phyloP scores from a whole-genome alignment of 1,284 basidiomycete species.

The Vanrija sp. region DNA sequence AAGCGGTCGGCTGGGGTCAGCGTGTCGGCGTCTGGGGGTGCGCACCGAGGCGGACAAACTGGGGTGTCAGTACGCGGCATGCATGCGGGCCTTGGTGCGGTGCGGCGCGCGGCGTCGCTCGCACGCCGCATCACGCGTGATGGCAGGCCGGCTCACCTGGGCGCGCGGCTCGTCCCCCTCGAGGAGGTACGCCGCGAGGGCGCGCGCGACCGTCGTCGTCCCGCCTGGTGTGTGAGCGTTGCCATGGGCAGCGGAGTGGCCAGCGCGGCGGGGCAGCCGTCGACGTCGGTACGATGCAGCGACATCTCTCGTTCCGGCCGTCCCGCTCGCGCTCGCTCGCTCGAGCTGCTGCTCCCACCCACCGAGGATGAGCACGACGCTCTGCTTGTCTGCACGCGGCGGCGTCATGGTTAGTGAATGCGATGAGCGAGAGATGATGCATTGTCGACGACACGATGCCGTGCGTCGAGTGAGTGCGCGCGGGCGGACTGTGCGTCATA shows the following conservation, averaged over 20 bases:
- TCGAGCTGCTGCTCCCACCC: background rate
- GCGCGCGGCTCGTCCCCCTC: constrained; percentile 14
- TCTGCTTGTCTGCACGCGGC: constrained; percentile 1
- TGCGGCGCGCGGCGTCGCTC: too few relatives aligned
- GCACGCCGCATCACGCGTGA: too few relatives aligned
- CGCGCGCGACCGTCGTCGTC: constrained; percentile 35
- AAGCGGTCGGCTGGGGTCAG: constrained; percentile 66
- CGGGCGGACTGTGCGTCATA: too few relatives aligned
- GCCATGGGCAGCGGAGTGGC: constrained; percentile 5
- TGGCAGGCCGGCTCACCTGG: constrained; percentile 6
- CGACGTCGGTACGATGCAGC: too few relatives aligned
- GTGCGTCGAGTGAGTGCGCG: too few relatives aligned
- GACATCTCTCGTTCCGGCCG: too few relatives aligned
- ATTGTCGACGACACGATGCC: too few relatives aligned
- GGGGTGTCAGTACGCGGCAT: constrained; percentile 45
- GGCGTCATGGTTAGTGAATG: background rate
- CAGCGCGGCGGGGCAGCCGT: background rate
- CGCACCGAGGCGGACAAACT: constrained; percentile 65
- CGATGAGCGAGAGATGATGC: too few relatives aligned
- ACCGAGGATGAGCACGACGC: constrained; percentile 70
- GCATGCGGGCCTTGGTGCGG: too few relatives aligned
- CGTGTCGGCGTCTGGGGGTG: constrained; percentile 2
- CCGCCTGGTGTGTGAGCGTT: constrained; percentile 25
- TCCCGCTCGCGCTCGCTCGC: too few relatives aligned
- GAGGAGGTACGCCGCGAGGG: constrained; percentile 32